A percentile compares a stretch with the other conserved stretches of the same genome.
These are phyloP conservation scores for Tricholoma bakamatsutake DNA, from an alignment of 768 basidiomycete species.

Conservation along the genomic window DNA sequence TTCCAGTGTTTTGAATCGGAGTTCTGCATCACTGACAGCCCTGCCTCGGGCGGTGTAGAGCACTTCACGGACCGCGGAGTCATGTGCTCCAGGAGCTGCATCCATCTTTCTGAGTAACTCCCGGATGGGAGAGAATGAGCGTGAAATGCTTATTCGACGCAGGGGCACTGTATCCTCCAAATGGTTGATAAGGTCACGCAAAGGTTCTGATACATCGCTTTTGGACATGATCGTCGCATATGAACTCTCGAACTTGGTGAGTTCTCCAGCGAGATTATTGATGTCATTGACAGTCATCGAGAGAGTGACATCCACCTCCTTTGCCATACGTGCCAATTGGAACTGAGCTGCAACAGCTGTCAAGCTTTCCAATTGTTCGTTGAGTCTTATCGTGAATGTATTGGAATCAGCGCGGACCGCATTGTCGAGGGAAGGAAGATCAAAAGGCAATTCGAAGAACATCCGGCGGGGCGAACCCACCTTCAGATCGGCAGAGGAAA, in stretches of 20 bases:
- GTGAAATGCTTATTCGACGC: constrained; percentile 33
- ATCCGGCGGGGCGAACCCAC: constrained; percentile 23
- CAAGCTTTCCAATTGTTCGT: constrained; percentile 46
- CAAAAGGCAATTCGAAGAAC: constrained; percentile 44
- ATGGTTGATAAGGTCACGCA: constrained; percentile 31
- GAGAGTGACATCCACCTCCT: constrained; percentile 42
- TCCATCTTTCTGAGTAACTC: constrained; percentile 54
- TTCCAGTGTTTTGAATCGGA: constrained; percentile 42
- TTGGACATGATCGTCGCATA: constrained; percentile 23
- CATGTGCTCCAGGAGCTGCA: constrained; percentile 34
- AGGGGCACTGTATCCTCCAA: constrained; percentile 29
- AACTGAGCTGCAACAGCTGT: constrained; percentile 42
- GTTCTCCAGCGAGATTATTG: constrained; percentile 30
- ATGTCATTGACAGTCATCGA: constrained; percentile 32
- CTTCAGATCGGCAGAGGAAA: constrained; percentile 32
- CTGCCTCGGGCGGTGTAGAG: constrained; percentile 44
- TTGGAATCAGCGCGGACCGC: constrained; percentile 66
- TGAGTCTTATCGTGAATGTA: constrained; percentile 57
- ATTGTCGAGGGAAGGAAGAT: constrained; percentile 54
- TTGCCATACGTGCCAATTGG: constrained; percentile 47
- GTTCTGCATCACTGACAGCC: constrained; percentile 46
- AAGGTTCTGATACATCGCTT: constrained; percentile 21
- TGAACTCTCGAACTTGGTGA: constrained; percentile 32
- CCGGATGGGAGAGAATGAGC: constrained; percentile 48
- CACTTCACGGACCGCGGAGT: constrained; percentile 38